Conservation (phyloP, 208 protist species). For the Leishmania martiniquensis region DNA sequence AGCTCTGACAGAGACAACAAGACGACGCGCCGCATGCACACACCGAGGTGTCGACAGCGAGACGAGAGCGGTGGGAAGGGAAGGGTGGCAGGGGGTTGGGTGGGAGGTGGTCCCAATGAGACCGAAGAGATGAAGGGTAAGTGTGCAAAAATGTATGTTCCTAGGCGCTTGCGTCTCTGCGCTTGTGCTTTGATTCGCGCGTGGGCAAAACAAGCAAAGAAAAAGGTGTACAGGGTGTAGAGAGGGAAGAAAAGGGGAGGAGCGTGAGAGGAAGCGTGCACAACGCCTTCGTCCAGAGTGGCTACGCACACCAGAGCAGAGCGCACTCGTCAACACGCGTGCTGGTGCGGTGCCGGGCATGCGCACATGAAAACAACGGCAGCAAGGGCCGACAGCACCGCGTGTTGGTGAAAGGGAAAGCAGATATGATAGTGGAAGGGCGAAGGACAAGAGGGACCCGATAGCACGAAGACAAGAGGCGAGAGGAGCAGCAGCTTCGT, state of each 20-base stretch:
- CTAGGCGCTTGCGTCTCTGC: neutral
- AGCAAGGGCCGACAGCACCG: neutral
- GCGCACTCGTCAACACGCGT: neutral
- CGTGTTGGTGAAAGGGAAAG: constrained; percentile 2
- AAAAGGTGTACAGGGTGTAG: too few relatives aligned
- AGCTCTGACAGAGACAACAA: too few relatives aligned
- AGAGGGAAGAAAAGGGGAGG: neutral
- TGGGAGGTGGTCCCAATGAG: neutral
- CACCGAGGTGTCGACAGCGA: too few relatives aligned
- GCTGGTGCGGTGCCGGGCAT: neutral
- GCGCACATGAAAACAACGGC: neutral
- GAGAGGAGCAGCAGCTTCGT: neutral
- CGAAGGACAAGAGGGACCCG: neutral
- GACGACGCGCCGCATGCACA: too few relatives aligned
- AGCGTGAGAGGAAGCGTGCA: neutral
- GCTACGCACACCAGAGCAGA: neutral
- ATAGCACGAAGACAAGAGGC: neutral
- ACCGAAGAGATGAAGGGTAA: neutral
- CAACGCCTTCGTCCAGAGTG: neutral
- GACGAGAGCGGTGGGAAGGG: too few relatives aligned
- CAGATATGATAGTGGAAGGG: constrained; percentile 12
- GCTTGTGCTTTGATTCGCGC: neutral
- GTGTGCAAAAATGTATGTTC: neutral
- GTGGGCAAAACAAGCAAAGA: neutral
- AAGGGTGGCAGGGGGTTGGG: neutral